Base-by-base conservation (phyloP, 2,329 filamentous ascomycete genomes). In the Clonostachys byssicola region DNA sequence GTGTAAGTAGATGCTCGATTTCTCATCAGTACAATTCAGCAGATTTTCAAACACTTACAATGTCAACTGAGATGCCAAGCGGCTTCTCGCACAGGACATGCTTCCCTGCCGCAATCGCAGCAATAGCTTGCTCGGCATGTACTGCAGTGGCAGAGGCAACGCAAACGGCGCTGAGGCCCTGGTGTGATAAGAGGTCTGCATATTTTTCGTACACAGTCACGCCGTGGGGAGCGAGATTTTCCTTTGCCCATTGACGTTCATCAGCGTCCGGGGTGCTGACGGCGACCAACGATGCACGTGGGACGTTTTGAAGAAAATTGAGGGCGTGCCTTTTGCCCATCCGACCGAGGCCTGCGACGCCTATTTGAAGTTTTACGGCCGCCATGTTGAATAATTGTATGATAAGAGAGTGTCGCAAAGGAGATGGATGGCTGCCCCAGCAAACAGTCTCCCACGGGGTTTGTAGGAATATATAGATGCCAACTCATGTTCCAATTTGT, bases 1-100 rank as follows among this genome's bases (percentile, higher is more conserved):
- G 6, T n/a, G 36, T 18, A 39, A 39, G 36, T 7, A 39, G 7
- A 39, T 39, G 14, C 10, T 39, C 12, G 3, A 17, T 39, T 17
- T 14, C 36, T 6, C 12, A 8, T 67, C 52, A 83, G 78, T 12
- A 82, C 68, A 47, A 70, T 77, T 1, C 9, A 30, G 80, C 85
- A 40, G 72, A 5, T 4, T n/a, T 10, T 8, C 6, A 18, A 38
- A 23, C 33, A 65, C 75, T 56, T 63, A 83, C 80, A 44, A 82
- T 67, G 52, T 83, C 78, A 13, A 82, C 68, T 47, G 70, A 77
- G 1, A 80, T 86, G 40, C 73, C 77, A 30, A 81, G 57, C 3
- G 78, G 80, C 65, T 83, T 82, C 66, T 83, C 80, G 54, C 77
- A 81, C 14, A 83, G 61, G 0, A 82, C 77, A 54, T 83, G 79